Evolutionary conservation across 371 early-diverging fungal species (phyloP).

Genomic region (Thermomucor indicae-seudaticae): DNA sequence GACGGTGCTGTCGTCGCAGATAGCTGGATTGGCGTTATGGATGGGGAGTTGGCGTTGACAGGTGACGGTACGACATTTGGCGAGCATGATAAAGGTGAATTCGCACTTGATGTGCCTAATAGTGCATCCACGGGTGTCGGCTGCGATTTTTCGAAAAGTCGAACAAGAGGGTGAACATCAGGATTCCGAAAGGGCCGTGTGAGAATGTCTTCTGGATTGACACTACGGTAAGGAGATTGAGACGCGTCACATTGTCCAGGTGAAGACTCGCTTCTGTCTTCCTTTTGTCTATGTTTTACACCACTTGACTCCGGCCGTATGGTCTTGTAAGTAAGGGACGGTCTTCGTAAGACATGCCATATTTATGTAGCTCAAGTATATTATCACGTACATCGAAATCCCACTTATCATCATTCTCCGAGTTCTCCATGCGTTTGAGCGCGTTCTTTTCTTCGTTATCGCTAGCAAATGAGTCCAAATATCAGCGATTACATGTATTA

Average conservation of each 20-base stretch:
- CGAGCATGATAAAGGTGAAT: background rate
- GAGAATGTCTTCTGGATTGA: background rate
- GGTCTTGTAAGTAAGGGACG: background rate
- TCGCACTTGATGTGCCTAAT: background rate
- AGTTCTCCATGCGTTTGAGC: constrained; percentile 24
- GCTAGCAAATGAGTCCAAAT: background rate
- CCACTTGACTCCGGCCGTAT: constrained; percentile 2
- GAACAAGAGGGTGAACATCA: constrained; percentile 35
- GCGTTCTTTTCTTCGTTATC: constrained; percentile 14
- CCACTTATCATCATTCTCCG: constrained; percentile 33
- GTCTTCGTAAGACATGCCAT: background rate
- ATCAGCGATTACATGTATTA: background rate
- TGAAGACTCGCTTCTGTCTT: background rate
- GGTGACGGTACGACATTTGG: constrained; percentile 4
- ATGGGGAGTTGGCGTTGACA: background rate
- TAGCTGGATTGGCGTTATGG: background rate
- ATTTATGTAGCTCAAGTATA: background rate
- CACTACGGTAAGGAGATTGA: background rate
- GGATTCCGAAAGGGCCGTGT: constrained; percentile 18
- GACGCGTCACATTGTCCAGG: background rate
- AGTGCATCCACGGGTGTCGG: constrained; percentile 1
- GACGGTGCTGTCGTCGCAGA: constrained; percentile 2
- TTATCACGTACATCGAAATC: constrained; percentile 38
- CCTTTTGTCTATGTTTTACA: background rate
- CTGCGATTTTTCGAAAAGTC: constrained; percentile 31